These are phyloP conservation scores for Hymenoscyphus linearis DNA, from an alignment of 2,329 filamentous ascomycete species.

Conservation along the genomic window DNA sequence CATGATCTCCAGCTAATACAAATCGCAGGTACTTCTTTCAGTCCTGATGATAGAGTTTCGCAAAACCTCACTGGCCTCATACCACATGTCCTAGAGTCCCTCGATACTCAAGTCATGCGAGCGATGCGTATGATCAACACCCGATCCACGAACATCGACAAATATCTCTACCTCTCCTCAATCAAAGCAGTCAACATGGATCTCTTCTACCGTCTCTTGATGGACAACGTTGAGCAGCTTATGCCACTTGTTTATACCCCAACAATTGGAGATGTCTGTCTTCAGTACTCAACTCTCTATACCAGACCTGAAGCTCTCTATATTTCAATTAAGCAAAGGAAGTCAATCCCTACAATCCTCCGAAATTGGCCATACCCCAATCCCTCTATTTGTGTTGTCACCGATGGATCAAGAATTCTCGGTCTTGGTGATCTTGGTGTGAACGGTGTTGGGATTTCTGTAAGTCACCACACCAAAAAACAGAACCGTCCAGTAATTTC, in stretches of 20 bases:
- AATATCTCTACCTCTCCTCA: conserved; percentile 75
- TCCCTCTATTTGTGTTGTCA: conserved; percentile 94
- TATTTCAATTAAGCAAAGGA: conserved; percentile 90
- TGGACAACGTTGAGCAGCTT: conserved; percentile 70
- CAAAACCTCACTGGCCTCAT: conserved; percentile 64
- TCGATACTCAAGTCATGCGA: conserved; percentile 55
- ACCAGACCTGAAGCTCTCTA: conserved; percentile 93
- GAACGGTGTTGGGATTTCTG: conserved; percentile 96
- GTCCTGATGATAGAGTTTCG: conserved; percentile 55
- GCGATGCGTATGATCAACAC: conserved; percentile 71
- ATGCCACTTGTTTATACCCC: conserved; percentile 85
- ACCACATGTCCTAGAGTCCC: conserved; percentile 57
- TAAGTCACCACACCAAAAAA: conserved; percentile 37
- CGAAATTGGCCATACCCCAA: conserved; percentile 86
- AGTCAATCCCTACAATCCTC: conserved; percentile 82
- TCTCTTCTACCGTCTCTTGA: conserved; percentile 77
- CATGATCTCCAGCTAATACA: background rate
- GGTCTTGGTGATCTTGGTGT: conserved; percentile 93
- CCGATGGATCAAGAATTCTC: conserved; percentile 87
- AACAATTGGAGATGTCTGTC: conserved; percentile 91
- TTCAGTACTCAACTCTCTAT: conserved; percentile 94
- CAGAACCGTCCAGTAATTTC: background rate
- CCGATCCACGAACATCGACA: conserved; percentile 68
- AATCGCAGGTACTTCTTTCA: conserved; percentile 54
- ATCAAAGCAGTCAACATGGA: conserved; percentile 72